These are phyloP conservation scores for Neofusicoccum cordaticola DNA, from an alignment of 2,329 filamentous ascomycete genomes.

Conservation along the genomic window DNA sequence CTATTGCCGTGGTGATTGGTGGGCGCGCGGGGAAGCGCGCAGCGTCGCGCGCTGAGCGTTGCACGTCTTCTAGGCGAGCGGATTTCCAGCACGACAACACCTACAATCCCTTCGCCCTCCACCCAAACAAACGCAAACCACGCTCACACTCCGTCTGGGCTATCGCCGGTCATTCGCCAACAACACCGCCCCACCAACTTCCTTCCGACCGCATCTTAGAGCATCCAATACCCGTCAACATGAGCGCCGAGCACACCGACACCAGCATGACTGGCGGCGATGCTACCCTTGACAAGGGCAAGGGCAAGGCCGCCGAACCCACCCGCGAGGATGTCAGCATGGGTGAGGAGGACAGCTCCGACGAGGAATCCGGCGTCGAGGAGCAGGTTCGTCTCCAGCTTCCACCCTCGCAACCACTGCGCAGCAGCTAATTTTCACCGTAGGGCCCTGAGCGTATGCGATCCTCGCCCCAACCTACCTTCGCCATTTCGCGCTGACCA, in stretches of 20 bases:
- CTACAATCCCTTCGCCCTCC: conserved; percentile 1
- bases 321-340: conserved; percentile 60
- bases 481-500: neutral
- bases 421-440: neutral
- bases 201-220: neutral
- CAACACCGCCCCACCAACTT: neutral
- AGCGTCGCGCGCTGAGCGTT: conserved; percentile 11
- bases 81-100: neutral
- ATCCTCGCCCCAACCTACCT: neutral
- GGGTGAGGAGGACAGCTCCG: conserved; percentile 67
- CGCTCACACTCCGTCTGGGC: neutral
- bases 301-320: conserved; percentile 71
- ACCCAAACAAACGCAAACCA: conserved; percentile 1
- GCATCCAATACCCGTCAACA: conserved; percentile 18
- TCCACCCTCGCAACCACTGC: conserved; percentile 9
- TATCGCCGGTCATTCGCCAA: neutral
- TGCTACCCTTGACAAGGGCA: conserved; percentile 75
- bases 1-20: conserved; percentile 14
- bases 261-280: conserved; percentile 71
- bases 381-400: conserved; percentile 49
- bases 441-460: conserved; percentile 19
- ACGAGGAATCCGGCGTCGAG: conserved; percentile 65
- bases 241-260: conserved; percentile 21
- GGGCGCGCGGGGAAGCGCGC: neutral
- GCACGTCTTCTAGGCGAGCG: conserved; percentile 10